Evolutionary conservation across 1,139 yeast species (phyloP).

Genomic region (Kodamaea anthophila): DNA sequence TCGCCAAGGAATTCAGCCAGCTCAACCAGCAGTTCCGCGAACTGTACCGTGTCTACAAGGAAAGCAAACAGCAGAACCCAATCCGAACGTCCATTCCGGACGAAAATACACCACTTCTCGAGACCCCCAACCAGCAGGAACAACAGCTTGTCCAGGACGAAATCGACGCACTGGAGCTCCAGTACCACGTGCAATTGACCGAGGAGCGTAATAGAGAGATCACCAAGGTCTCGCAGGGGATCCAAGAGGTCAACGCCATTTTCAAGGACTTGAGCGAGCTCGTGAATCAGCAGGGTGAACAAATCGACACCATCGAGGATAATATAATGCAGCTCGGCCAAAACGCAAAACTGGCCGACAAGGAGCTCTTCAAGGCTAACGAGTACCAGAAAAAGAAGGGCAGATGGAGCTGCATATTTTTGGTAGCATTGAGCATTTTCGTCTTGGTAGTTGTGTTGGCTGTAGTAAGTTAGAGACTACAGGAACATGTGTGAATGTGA

Average conservation of each 20-base stretch:
- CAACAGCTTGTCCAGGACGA: slow-evolving; percentile 32
- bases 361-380: slow-evolving; percentile 67
- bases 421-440: slow-evolving; percentile 40
- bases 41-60: slow-evolving; percentile 24
- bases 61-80: slow-evolving; percentile 25
- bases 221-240: slow-evolving; percentile 66
- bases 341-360: slow-evolving; percentile 64
- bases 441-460: slow-evolving; percentile 35
- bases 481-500: not conserved
- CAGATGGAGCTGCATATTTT: slow-evolving; percentile 65
- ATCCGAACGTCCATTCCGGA: slow-evolving; percentile 9
- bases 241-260: slow-evolving; percentile 76
- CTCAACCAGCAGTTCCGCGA: slow-evolving; percentile 31
- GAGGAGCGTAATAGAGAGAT: slow-evolving; percentile 73
- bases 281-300: slow-evolving; percentile 79
- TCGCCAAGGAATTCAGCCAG: slow-evolving; percentile 32
- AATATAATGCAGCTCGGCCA: slow-evolving; percentile 61
- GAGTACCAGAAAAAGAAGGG: slow-evolving; percentile 64
- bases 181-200: slow-evolving; percentile 62
- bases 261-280: slow-evolving; percentile 74
- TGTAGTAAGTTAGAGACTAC: slow-evolving; percentile 27
- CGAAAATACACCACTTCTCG: slow-evolving; percentile 26
- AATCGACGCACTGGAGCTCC: slow-evolving; percentile 57
- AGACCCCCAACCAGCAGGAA: slow-evolving; percentile 15
- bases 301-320: slow-evolving; percentile 76